phyloP scores from a whole-genome alignment of 1,284 basidiomycete species.

The Pterulicium gracile region DNA sequence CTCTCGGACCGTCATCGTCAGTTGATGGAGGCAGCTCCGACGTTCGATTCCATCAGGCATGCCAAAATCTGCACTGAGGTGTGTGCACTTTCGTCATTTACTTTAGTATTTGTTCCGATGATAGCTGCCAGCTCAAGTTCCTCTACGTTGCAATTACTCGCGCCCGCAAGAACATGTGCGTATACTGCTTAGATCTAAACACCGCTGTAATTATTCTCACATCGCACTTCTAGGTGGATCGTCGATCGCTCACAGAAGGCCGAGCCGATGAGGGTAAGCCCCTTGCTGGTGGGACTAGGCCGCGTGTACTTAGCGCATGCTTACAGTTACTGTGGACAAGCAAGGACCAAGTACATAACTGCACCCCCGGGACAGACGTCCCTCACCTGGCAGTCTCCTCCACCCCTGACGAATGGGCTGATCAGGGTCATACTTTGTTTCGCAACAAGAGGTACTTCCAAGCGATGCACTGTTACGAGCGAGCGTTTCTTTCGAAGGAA shows the following conservation, averaged over 20 bases:
- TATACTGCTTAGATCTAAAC: too few species aligned
- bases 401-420: slow-evolving; percentile 18
- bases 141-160: slow-evolving; percentile 64
- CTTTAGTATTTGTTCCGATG: too few species aligned
- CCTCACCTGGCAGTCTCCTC: slow-evolving; percentile 21
- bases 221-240: slow-evolving; percentile 31
- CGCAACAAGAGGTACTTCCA: slow-evolving; percentile 41
- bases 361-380: slow-evolving; percentile 19
- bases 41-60: slow-evolving; percentile 42
- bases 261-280: slow-evolving; percentile 45
- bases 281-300: background rate
- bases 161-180: background rate
- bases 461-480: slow-evolving; percentile 51
- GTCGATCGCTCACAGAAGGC: slow-evolving; percentile 46
- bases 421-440: slow-evolving; percentile 31
- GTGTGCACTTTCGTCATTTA: too few species aligned
- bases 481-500: slow-evolving; percentile 34
- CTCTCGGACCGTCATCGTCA: slow-evolving; percentile 14
- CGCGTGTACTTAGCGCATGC: background rate
- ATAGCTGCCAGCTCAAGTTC: slow-evolving; percentile 40
- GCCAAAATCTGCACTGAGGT: slow-evolving; percentile 53
- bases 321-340: background rate
- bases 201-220: too few species aligned
- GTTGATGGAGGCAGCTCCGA: slow-evolving; percentile 23
- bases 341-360: slow-evolving; percentile 17